A percentile compares a stretch with the other conserved stretches of the same genome.
Evolutionary conservation across 2,329 filamentous ascomycete genomes (phyloP).

Genomic region (Diplodia intermedia): DNA sequence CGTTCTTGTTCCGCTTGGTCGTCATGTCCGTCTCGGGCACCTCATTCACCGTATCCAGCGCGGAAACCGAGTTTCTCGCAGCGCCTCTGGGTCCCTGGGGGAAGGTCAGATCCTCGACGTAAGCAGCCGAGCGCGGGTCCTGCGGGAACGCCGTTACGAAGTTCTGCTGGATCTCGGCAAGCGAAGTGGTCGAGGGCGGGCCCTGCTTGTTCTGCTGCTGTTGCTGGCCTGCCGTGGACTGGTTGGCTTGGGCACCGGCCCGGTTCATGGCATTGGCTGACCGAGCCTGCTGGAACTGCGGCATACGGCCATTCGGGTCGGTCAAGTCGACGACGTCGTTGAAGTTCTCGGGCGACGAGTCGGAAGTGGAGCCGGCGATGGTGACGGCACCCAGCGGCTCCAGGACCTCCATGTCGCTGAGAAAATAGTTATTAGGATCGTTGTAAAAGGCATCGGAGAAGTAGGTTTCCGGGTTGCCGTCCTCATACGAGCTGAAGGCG

Average conservation of each 20-base stretch:
- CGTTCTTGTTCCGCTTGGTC: conserved; percentile 44
- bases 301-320: conserved; percentile 26
- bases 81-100: conserved; percentile 44
- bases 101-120: conserved; percentile 48
- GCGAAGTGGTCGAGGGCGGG: conserved; percentile 21
- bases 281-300: conserved; percentile 17
- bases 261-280: conserved; percentile 12
- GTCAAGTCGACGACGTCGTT: conserved; percentile 30
- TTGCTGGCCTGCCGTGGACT: conserved; percentile 22
- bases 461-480: conserved; percentile 45
- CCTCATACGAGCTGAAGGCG: conserved; percentile 44
- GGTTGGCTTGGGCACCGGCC: background rate
- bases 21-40: conserved; percentile 36
- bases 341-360: conserved; percentile 49
- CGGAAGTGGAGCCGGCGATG: conserved; percentile 45
- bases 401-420: conserved; percentile 49
- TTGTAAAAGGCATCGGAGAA: conserved; percentile 48
- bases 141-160: conserved; percentile 31
- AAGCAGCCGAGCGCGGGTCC: conserved; percentile 31
- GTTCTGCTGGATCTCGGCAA: conserved; percentile 31
- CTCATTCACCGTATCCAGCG: conserved; percentile 37
- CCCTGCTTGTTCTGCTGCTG: conserved; percentile 16
- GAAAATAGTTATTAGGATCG: conserved; percentile 49
- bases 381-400: conserved; percentile 45
- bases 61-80: conserved; percentile 33